Evolutionary conservation across 2,329 filamentous ascomycete genomes (phyloP), one percentile per base, ranked within the genome.

Genomic region (Fusarium mexicanum): DNA sequence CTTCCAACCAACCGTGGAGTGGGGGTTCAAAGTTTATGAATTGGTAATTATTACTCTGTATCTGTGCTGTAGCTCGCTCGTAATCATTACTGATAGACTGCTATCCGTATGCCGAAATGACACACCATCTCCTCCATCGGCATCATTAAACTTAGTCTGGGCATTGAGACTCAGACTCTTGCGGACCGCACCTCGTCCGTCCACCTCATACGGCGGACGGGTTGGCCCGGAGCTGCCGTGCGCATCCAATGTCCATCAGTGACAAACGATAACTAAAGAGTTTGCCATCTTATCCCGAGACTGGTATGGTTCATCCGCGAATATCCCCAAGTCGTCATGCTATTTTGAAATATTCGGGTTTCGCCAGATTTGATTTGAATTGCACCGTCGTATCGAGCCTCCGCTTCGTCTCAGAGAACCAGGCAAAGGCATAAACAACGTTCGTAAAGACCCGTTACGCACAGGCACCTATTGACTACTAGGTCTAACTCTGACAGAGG

Each of bases 161-260:
- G 24, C 31, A 44, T 43, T 37, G 31, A 64, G 31, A 67, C 29
- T 29, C 29, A 29, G 12, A 24, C 48, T 51, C 31, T 24, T 58
- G 60, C 67, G 59, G 64, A 71, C 74, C 71, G 72, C 67, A 66
- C 61, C 59, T 71, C 43, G 50, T 59, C 61, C 48, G 48, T 53
- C 43, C 58, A 46, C 50, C 61, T 62, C 64, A 48, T 53, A 37
- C 47, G 41, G 67, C 51, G 41, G 66, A 47, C 46, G 51, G 67
- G 60, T 53, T 74, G 74, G 66, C 59, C 71, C 67, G 67, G 70
- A 64, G 61, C 61, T 75, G 67, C 64, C 71, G 71, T 62, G 38
- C 58, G 50, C 63, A 53, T 59, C 48, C 51, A 44, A 48, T 46
- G 20, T 35, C 54, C 54, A 44, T 47, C 35, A 38, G 58, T 53